phyloP scores from a whole-genome alignment of 768 basidiomycete species.

The Lactarius hengduanensis region DNA sequence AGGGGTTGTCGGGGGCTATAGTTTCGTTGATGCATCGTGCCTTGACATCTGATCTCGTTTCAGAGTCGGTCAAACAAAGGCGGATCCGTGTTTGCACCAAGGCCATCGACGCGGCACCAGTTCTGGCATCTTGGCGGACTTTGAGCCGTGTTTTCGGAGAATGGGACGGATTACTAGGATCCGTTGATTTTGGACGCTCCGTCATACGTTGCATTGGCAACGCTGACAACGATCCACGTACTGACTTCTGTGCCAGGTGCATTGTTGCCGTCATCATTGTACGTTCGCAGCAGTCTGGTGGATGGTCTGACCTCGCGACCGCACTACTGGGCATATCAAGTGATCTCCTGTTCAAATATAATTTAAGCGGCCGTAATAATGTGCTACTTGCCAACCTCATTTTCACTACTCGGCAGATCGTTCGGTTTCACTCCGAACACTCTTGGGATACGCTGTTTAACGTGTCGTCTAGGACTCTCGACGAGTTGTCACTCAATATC shows the following conservation, averaged over 20 bases:
- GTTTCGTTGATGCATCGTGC: background rate
- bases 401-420: background rate
- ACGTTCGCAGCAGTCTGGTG: background rate
- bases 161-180: background rate
- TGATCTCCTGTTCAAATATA: background rate
- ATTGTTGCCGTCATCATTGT: conserved; percentile 1
- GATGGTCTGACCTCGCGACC: conserved; percentile 1
- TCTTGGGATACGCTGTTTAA: background rate
- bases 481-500: background rate
- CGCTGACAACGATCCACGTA: background rate
- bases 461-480: background rate
- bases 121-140: background rate
- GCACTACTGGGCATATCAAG: conserved; percentile 5
- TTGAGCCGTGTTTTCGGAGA: background rate
- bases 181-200: background rate
- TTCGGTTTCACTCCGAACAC: background rate
- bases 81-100: background rate
- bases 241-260: conserved; percentile 3
- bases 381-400: conserved; percentile 13
- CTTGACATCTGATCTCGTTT: background rate
- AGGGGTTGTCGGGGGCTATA: background rate
- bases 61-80: background rate
- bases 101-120: background rate
- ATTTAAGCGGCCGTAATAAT: background rate
- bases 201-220: background rate